Percentiles rank a stretch among this genome's conserved stretches.
These are phyloP conservation scores for Cyphellophora europaea DNA, from an alignment of 2,329 filamentous ascomycete genomes.

Conservation along the genomic window DNA sequence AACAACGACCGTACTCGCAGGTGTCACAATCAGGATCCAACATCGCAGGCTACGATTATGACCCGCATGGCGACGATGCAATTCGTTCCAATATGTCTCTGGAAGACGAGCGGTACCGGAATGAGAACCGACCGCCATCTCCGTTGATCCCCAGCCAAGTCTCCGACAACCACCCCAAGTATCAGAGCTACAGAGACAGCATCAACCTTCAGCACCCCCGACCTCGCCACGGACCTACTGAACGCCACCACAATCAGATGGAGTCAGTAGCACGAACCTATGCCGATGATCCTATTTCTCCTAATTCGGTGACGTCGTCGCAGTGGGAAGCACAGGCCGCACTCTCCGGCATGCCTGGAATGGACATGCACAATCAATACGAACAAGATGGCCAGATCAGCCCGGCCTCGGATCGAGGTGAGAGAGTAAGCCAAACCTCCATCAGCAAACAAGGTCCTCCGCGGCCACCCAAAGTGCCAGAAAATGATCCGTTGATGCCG, in stretches of 20 bases:
- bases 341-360: background rate
- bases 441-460: slow-evolving; percentile 27
- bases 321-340: slow-evolving; percentile 23
- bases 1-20: slow-evolving; percentile 53
- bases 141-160: slow-evolving; percentile 53
- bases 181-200: slow-evolving; percentile 55
- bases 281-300: slow-evolving; percentile 21
- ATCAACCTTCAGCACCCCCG: slow-evolving; percentile 57
- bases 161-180: slow-evolving; percentile 49
- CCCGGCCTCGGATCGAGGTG: slow-evolving; percentile 36
- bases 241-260: slow-evolving; percentile 51
- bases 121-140: slow-evolving; percentile 45
- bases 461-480: slow-evolving; percentile 44
- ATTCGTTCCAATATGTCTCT: slow-evolving; percentile 34
- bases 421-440: slow-evolving; percentile 35
- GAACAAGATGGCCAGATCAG: slow-evolving; percentile 32
- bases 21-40: slow-evolving; percentile 72
- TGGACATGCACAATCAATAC: slow-evolving; percentile 18
- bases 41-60: slow-evolving; percentile 53
- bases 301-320: slow-evolving; percentile 33
- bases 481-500: slow-evolving; percentile 52
- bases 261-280: slow-evolving; percentile 53
- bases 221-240: slow-evolving; percentile 52
- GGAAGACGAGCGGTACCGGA: slow-evolving; percentile 23
- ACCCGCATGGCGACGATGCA: slow-evolving; percentile 36